Conservation (phyloP, 2,329 filamentous ascomycete species). For the Pezizomycotina sp. region DNA sequence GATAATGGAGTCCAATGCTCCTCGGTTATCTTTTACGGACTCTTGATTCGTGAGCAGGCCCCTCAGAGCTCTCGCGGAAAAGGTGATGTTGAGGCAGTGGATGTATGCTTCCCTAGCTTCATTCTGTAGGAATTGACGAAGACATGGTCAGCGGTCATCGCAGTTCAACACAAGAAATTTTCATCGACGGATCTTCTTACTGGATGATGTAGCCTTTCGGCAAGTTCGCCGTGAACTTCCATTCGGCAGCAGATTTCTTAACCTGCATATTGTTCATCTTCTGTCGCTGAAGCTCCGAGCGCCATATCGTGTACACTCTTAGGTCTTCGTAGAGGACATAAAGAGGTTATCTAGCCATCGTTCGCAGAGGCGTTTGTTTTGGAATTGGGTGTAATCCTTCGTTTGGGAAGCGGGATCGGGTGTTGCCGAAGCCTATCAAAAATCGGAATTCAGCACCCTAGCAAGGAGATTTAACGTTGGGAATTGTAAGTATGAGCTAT, state of each 20-base stretch:
- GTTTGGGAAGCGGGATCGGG: slow-evolving; percentile 29
- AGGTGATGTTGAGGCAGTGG: slow-evolving; percentile 68
- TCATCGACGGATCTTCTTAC: too few relatives aligned
- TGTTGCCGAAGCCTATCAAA: slow-evolving; percentile 30
- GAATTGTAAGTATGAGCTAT: too few relatives aligned
- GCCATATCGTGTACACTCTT: slow-evolving; percentile 97
- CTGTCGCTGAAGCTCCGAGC: slow-evolving; percentile 92
- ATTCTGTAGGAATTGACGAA: slow-evolving; percentile 41
- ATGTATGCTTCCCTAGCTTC: slow-evolving; percentile 90
- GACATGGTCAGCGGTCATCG: too few relatives aligned
- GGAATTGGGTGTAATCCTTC: slow-evolving; percentile 70
- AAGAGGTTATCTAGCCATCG: slow-evolving; percentile 97
- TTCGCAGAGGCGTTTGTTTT: slow-evolving; percentile 93
- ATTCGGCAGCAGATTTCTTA: slow-evolving; percentile 91
- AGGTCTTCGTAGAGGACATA: slow-evolving; percentile 93
- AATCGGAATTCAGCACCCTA: slow-evolving; percentile 23
- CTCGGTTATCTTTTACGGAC: slow-evolving; percentile 58
- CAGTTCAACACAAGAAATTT: too few relatives aligned
- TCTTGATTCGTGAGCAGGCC: slow-evolving; percentile 71
- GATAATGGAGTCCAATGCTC: slow-evolving; percentile 72
- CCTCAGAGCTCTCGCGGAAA: slow-evolving; percentile 80
- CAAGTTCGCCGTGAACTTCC: slow-evolving; percentile 88
- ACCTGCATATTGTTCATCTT: slow-evolving; percentile 86
- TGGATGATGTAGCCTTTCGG: slow-evolving; percentile 74
- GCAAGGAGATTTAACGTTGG: too few relatives aligned